phyloP scores from a whole-genome alignment of 2,329 filamentous ascomycete species.

The Pyricularia pennisetigena region DNA sequence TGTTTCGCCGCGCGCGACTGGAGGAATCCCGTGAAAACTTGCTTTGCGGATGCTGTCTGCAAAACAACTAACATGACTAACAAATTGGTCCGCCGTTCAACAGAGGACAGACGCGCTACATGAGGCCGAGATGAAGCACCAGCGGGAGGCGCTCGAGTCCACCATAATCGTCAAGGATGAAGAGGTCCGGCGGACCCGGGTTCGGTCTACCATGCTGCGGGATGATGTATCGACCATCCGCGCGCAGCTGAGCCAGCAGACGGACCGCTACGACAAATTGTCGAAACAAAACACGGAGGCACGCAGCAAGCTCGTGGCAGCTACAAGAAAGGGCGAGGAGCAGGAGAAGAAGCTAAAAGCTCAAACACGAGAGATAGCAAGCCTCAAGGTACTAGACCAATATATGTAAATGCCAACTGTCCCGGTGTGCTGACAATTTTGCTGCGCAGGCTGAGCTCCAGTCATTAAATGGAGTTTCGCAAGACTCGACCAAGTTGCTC shows the following conservation, averaged over 20 bases:
- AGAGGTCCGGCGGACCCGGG: conserved; percentile 56
- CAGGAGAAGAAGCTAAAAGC: conserved; percentile 38
- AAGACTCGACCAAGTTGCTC: conserved; percentile 61
- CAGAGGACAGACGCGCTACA: conserved; percentile 37
- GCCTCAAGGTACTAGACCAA: conserved; percentile 29
- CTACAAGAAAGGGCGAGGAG: conserved; percentile 28
- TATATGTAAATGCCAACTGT: not conserved
- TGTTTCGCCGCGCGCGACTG: not conserved
- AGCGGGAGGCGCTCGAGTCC: conserved; percentile 52
- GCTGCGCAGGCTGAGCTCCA: conserved; percentile 55
- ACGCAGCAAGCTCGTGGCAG: conserved; percentile 29
- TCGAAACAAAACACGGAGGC: conserved; percentile 28
- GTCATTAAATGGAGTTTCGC: conserved; percentile 54
- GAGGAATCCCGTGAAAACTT: not conserved
- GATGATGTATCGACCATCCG: conserved; percentile 47
- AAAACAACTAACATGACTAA: not conserved
- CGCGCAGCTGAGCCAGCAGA: conserved; percentile 49
- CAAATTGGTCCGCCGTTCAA: not conserved
- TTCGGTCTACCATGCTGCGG: conserved; percentile 31
- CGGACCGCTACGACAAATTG: conserved; percentile 45
- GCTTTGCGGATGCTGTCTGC: not conserved
- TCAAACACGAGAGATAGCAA: conserved; percentile 36
- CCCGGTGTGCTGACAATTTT: conserved; percentile 11
- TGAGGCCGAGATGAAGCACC: conserved; percentile 60
- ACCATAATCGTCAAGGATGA: conserved; percentile 67